Evolutionary conservation across 306 rosid genomes (phyloP).

Genomic region (Cucurbita ficifolia): DNA sequence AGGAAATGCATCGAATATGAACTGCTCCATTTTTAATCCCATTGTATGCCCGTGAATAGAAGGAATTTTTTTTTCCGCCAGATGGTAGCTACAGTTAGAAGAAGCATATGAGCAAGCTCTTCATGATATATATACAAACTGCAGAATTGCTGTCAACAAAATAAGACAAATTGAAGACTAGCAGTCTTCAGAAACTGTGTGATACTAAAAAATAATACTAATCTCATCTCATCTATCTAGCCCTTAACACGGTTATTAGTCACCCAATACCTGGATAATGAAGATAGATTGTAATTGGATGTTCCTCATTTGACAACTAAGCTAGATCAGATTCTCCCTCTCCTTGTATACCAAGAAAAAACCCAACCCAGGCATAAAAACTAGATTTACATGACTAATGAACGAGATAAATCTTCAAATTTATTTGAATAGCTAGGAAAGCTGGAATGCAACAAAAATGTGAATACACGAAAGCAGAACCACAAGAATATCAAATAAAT

Average conservation of each 20-base stretch:
- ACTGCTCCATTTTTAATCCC: slow-evolving; percentile 88
- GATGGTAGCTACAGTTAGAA: slow-evolving; percentile 54
- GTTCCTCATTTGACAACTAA: not conserved
- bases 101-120: not conserved
- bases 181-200: not conserved
- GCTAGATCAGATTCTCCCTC: not conserved
- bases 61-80: slow-evolving; percentile 94
- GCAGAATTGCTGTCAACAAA: not conserved
- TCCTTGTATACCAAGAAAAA: not conserved
- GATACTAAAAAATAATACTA: not conserved
- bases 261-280: not conserved
- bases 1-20: slow-evolving; percentile 91
- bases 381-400: too few species aligned
- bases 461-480: too few species aligned
- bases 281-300: not conserved
- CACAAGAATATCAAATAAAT: too few species aligned
- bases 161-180: not conserved
- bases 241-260: not conserved
- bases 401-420: too few species aligned
- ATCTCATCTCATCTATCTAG: not conserved
- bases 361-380: not conserved
- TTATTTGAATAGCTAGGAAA: too few species aligned
- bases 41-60: slow-evolving; percentile 60
- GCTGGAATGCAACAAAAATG: too few species aligned
- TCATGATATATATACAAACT: not conserved